Base-by-base conservation (phyloP, 2,329 filamentous ascomycete genomes). In the Diaporthe ampelina region DNA sequence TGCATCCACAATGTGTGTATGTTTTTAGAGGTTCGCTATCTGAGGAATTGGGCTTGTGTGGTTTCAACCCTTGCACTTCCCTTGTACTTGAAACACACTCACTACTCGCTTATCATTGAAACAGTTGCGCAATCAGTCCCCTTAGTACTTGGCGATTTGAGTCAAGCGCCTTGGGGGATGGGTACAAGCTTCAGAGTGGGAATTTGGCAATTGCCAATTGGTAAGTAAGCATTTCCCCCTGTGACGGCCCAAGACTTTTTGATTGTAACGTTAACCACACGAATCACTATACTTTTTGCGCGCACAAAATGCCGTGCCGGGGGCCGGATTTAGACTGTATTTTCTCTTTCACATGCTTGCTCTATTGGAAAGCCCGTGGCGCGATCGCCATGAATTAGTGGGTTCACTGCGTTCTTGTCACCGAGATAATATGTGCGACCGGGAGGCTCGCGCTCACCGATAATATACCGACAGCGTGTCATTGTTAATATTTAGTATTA, bases 141-240 rank as follows among this genome's bases (percentile, higher is more conserved):
- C 63, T 68, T 68, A 40, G 32, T 40, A 68, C 63, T 68, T 68
- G 63, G 63, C 63, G 48, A 68, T 54, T 40, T 68, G 63, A 68
- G 45, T 68, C 63, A 54, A 68, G 63, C 63, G 63, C 48, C 63
- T 68, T 68, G 48, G 63, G 63, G 52, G 52, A 67, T 54, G 29
- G 63, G 63, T 68, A 52, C 63, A 68, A 68, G 63, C 63, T 68
- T 54, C 63, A 68, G 48, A 5, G 48, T 21, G 32, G n/a, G 48
- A 54, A 54, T 54, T 68, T 68, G 63, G 63, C 63, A 68, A 68
- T 68, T 68, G 63, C 48, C 63, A 54, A 68, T 68, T 68, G 63
- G 63, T 54, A 54, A 52, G 48, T 68, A 68, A 54, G 63, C 63
- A 35, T 54, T 68, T 68, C 11, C n/a, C 32, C 48, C 63, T 68